Conservation (phyloP, 2,329 filamentous ascomycete genomes). For the Fonsecaea pugnacius region DNA sequence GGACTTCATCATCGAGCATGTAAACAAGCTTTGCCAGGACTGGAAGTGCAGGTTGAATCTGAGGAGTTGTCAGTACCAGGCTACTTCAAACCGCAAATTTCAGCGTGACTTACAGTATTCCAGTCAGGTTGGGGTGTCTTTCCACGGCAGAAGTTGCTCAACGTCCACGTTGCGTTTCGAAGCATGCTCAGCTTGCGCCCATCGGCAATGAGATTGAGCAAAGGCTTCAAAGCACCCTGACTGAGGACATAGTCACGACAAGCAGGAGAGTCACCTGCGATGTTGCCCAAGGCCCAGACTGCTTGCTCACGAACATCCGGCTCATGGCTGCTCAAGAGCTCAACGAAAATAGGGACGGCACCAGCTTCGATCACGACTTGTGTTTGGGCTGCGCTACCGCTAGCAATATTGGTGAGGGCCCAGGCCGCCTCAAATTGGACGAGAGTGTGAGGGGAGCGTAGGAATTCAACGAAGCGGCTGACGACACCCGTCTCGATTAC, state of each 20-base stretch:
- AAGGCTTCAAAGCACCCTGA: slow-evolving; percentile 86
- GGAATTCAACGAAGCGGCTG: slow-evolving; percentile 95
- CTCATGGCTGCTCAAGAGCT: slow-evolving; percentile 92
- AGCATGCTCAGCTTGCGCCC: slow-evolving; percentile 99
- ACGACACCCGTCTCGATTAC: slow-evolving; percentile 99
- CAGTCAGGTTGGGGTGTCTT: slow-evolving; percentile 99
- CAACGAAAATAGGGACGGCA: slow-evolving; percentile 97
- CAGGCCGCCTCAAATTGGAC: slow-evolving; percentile 99
- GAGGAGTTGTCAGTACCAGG: slow-evolving; percentile 36
- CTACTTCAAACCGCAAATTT: slow-evolving; percentile 27
- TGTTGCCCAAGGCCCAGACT: slow-evolving; percentile 98
- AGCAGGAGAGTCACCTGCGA: slow-evolving; percentile 95
- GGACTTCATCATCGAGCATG: slow-evolving; percentile 94
- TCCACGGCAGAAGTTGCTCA: slow-evolving; percentile 99
- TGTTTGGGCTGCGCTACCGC: slow-evolving; percentile 93
- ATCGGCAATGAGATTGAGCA: slow-evolving; percentile 87
- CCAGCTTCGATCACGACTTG: slow-evolving; percentile 99
- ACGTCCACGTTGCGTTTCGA: slow-evolving; percentile 95
- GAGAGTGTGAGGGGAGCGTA: slow-evolving; percentile 94
- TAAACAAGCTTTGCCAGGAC: slow-evolving; percentile 97
- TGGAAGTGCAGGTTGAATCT: slow-evolving; percentile 94
- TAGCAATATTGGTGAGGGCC: slow-evolving; percentile 99
- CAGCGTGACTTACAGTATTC: slow-evolving; percentile 73
- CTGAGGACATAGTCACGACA: slow-evolving; percentile 96
- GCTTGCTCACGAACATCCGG: slow-evolving; percentile 98